These are phyloP conservation scores for Lyophyllum semitale DNA, from an alignment of 768 basidiomycete genomes.

Conservation along the genomic window DNA sequence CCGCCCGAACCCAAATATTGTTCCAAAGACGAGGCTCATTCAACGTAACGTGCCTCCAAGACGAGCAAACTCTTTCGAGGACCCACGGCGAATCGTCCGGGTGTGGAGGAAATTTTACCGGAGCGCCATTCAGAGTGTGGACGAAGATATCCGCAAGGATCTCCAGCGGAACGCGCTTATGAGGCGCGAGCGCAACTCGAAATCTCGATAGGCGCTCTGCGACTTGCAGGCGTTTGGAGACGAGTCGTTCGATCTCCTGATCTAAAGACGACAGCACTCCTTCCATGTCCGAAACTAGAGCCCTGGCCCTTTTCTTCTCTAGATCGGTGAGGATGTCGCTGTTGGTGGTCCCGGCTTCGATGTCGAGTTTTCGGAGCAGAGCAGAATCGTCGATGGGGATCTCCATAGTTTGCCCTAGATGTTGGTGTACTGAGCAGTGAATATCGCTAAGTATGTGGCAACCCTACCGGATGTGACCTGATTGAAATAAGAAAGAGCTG, in stretches of 20 bases:
- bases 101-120: neutral
- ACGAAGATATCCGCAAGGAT: constrained; percentile 4
- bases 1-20: neutral
- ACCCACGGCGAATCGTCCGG: neutral
- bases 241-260: neutral
- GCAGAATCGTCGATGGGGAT: neutral
- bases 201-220: neutral
- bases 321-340: neutral
- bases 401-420: no score
- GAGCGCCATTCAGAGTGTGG: neutral
- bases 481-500: no score
- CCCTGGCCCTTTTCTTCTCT: neutral
- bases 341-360: neutral
- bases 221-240: neutral
- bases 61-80: neutral
- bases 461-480: no score
- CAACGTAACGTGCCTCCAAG: constrained; percentile 1
- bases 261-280: neutral
- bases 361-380: neutral
- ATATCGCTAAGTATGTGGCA: no score
- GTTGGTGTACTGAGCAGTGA: no score
- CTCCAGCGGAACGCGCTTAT: neutral
- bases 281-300: neutral
- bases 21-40: constrained; percentile 5
- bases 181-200: neutral